phyloP scores from a whole-genome alignment of 1,284 basidiomycete species.

The Rhodotorula sp. region DNA sequence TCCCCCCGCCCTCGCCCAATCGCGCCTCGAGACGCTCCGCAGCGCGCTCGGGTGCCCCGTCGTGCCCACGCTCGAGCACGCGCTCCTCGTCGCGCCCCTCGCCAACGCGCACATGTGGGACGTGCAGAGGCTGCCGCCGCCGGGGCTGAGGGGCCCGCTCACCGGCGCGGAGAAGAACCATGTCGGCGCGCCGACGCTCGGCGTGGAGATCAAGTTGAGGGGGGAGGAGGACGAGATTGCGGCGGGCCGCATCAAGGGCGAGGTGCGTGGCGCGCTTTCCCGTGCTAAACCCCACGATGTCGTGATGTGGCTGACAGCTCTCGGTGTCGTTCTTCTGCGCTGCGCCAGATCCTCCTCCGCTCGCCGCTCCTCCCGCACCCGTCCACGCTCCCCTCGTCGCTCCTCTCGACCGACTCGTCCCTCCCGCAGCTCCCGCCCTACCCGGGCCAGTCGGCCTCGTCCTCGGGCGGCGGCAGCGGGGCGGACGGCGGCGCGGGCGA shows the following conservation, averaged over 20 bases:
- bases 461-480: neutral
- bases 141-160: slow-evolving; percentile 1
- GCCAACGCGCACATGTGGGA: slow-evolving; percentile 35
- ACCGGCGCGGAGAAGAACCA: slow-evolving; percentile 26
- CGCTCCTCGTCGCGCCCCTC: slow-evolving; percentile 37
- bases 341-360: slow-evolving; percentile 32
- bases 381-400: slow-evolving; percentile 9
- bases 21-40: slow-evolving; percentile 39
- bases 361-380: slow-evolving; percentile 29
- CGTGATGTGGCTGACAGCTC: too few species aligned
- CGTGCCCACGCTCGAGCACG: slow-evolving; percentile 31
- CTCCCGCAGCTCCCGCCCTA: slow-evolving; percentile 28
- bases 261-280: slow-evolving; percentile 15
- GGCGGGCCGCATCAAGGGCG: slow-evolving; percentile 28
- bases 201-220: slow-evolving; percentile 41
- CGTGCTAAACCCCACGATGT: neutral
- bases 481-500: neutral
- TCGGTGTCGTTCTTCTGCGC: neutral
- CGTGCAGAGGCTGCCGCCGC: slow-evolving; percentile 40
- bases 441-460: slow-evolving; percentile 3
- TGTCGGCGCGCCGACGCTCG: slow-evolving; percentile 37
- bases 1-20: slow-evolving; percentile 17
- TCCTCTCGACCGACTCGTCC: slow-evolving; percentile 13
- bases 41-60: slow-evolving; percentile 37
- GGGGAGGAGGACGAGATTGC: slow-evolving; percentile 35